Base-by-base conservation (phyloP, 2,329 filamentous ascomycete genomes). In the Talaromyces piceae region DNA sequence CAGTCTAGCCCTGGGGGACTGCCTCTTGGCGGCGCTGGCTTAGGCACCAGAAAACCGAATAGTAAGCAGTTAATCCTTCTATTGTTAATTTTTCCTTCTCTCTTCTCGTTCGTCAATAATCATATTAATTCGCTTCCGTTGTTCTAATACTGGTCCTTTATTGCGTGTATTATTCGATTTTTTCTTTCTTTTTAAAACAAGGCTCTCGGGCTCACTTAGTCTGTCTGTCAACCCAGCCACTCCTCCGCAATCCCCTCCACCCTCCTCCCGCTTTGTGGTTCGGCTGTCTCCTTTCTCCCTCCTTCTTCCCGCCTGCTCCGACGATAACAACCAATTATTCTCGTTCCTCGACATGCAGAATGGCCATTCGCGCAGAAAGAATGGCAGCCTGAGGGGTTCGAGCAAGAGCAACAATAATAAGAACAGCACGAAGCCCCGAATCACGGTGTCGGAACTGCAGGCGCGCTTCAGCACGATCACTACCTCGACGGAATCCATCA, bases 361-460 rank as follows among this genome's bases (percentile, higher is more conserved):
- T 54, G 54, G 55, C 41, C 55, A 55, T 45, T 54, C 54, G 25
- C 61, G 54, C 49, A 65, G 58, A 57, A 64, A 63, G 53, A 43
- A 43, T 43, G 39, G 61, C 57, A 67, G 62, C 50, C 52, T 65
- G 49, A 60, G 57, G 51, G 49, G 51, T 33, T 50, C 59, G 30
- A 46, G 18, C 39, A 47, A 20, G 26, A 61, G 59, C 51, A 55
- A 45, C 44, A 56, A 54, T 48, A 59, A 57, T 22, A 63, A 59
- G 47, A 61, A 58, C 41, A 51, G n/a, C n/a, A n/a, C n/a, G n/a
- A n/a, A 47, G 25, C 41, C 47, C 22, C 51, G 41, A 50, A 25
- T 50, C 16, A 63, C 65, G 5, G 60, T 64, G 49, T 61, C 63
- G 27, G 62, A 64, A 51, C 60, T 63, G 41, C 62, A 63, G 37